These are phyloP conservation scores for Pittosporum tobira DNA, from an alignment of 129 eudicot genomes.

Conservation along the genomic window DNA sequence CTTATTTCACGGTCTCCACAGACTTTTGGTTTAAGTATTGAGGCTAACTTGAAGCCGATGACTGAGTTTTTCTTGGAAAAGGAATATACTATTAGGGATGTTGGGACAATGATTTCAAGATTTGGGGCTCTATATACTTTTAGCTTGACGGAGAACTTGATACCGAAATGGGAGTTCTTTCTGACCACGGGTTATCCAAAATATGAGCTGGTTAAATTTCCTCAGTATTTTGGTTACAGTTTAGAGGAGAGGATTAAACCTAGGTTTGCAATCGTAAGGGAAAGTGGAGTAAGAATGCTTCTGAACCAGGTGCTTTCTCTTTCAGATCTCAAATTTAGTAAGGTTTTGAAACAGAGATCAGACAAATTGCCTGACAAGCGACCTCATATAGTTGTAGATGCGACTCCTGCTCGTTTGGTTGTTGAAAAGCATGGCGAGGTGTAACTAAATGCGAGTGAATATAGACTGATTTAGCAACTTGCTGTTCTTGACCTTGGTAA, in stretches of 20 bases:
- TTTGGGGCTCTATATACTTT: constrained; percentile 60
- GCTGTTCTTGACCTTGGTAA: neutral
- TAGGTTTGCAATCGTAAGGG: constrained; percentile 48
- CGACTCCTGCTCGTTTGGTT: neutral
- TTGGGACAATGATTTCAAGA: constrained; percentile 62
- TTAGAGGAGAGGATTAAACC: constrained; percentile 81
- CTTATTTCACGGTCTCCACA: constrained; percentile 64
- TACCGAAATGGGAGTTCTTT: constrained; percentile 84
- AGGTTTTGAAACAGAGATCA: constrained; percentile 53
- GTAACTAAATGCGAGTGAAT: neutral
- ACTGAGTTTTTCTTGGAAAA: constrained; percentile 62
- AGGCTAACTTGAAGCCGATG: constrained; percentile 66
- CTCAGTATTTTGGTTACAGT: constrained; percentile 84
- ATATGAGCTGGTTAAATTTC: constrained; percentile 67
- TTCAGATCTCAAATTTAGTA: constrained; percentile 46
- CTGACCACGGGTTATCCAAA: constrained; percentile 58
- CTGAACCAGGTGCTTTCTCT: constrained; percentile 74
- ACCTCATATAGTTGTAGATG: neutral
- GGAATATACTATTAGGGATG: constrained; percentile 57
- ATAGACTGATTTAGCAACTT: neutral
- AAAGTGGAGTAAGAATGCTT: constrained; percentile 55
- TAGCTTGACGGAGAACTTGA: constrained; percentile 48
- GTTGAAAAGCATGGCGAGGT: neutral
- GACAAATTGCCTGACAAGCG: constrained; percentile 35
- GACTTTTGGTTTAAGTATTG: constrained; percentile 77